Conservation (phyloP, 2,329 filamentous ascomycete species). For the Acephala macrosclerotiorum region DNA sequence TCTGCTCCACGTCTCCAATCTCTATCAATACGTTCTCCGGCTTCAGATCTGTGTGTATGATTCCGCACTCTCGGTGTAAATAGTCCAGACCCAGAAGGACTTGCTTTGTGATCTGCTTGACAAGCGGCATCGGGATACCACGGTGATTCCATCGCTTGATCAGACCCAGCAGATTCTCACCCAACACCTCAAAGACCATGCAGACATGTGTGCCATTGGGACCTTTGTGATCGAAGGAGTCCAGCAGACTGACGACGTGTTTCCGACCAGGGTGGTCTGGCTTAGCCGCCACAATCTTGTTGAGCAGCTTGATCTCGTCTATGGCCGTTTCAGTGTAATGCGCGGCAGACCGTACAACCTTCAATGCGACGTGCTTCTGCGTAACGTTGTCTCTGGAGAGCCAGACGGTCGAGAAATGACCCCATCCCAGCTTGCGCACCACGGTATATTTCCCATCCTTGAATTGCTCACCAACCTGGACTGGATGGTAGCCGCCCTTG, state of each 20-base stretch:
- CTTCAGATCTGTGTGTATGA: conserved; percentile 97
- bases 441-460: conserved; percentile 97
- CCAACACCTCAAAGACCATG: conserved; percentile 98
- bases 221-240: conserved; percentile 97
- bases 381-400: conserved; percentile 82
- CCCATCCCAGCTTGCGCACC: conserved; percentile 96
- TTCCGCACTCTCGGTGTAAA: conserved; percentile 95
- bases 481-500: conserved; percentile 98
- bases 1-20: conserved; percentile 98
- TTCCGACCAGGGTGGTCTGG: conserved; percentile 92
- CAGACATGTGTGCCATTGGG: conserved; percentile 96
- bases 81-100: conserved; percentile 95
- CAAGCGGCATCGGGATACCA: conserved; percentile 93
- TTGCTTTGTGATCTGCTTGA: conserved; percentile 99
- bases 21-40: conserved; percentile 98
- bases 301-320: conserved; percentile 98
- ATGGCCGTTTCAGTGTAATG: conserved; percentile 99
- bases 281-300: conserved; percentile 95
- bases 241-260: conserved; percentile 94
- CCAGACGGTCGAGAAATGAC: conserved; percentile 98
- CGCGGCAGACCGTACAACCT: conserved; percentile 95
- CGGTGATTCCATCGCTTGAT: conserved; percentile 99
- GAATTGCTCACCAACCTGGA: conserved; percentile 93
- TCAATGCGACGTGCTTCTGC: conserved; percentile 94
- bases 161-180: conserved; percentile 91